phyloP scores from a whole-genome alignment of 345 rosid genomes.

The Psidium friedrichsthalianum region DNA sequence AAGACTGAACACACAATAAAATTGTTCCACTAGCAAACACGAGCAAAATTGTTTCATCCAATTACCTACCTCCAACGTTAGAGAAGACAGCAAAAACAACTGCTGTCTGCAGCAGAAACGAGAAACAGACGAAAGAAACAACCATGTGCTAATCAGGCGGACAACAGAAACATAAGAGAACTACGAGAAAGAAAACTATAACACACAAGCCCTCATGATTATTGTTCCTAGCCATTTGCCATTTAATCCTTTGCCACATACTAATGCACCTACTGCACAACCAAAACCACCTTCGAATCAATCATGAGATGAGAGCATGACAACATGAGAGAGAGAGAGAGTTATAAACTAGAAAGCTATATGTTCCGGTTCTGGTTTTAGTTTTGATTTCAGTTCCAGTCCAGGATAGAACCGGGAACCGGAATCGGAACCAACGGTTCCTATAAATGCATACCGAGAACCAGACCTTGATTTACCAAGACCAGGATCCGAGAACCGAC shows the following conservation, averaged over 20 bases:
- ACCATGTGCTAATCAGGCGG: background rate
- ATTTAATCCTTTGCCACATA: background rate
- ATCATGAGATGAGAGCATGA: background rate
- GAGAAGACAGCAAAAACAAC: background rate
- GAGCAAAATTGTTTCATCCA: background rate
- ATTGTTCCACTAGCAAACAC: background rate
- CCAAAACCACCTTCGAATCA: background rate
- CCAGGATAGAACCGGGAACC: too few relatives aligned
- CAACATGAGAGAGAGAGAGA: too few relatives aligned
- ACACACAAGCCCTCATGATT: background rate
- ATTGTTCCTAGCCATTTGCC: background rate
- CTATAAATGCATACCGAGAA: too few relatives aligned
- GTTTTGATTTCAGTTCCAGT: too few relatives aligned
- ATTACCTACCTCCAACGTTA: background rate
- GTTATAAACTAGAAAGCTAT: too few relatives aligned
- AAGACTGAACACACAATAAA: background rate
- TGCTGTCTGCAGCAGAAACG: background rate
- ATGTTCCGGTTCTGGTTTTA: too few relatives aligned
- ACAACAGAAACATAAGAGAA: background rate
- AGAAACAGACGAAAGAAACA: background rate
- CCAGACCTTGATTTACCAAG: too few relatives aligned
- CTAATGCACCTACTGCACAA: background rate
- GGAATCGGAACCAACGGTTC: too few relatives aligned
- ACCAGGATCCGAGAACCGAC: too few relatives aligned
- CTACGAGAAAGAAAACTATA: background rate